Base-by-base conservation (phyloP, 768 basidiomycete genomes). In the Termitomyces sp. region DNA sequence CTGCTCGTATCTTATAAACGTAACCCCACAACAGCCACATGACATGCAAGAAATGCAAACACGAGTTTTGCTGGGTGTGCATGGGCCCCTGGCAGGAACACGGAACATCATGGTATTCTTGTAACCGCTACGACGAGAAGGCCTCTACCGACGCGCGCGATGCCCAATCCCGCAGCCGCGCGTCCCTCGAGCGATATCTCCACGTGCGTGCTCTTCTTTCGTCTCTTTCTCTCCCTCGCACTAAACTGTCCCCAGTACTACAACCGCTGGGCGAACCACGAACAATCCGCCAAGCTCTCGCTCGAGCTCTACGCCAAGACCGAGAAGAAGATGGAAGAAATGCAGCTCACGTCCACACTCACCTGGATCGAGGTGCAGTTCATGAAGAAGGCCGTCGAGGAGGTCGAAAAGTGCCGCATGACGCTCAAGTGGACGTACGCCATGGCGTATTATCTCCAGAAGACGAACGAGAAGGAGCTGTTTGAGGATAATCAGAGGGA, bases 11-110 rank as follows among this genome's bases (percentile, higher is more conserved):
- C 46, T 46, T 17, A 3, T 17, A 60, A 41, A 30, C 44, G n/a
- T 12, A 17, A 21, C 38, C 30, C 1, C 46, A 1, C 10, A 41
- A 9, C 61, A 97, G 95, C 78, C 97, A 99, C 71, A 99, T 99
- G 96, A 98, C 96, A 19, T 98, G 97, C 79, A 96, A 97, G 81
- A 98, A 98, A 75, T 98, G 97, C 81, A 96, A 93, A 67, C 85
- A 94, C 63, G 92, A 93, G 76, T 99, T 98, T 71, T 99, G 97
- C 70, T 99, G 97, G 97, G 95, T 99, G 41, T 99, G 97, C 75
- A 97, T 98, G 94, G 96, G 94, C 8, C 92, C 94, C 1, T 99
- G 97, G 97, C 83, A 85, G 35, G 96, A 96, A 66, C 97, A 99
- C 63, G 97, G 97, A 10, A 98, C 94, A 0, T 84, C 88, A 3